Evolutionary conservation across 768 basidiomycete species (phyloP), one percentile per base, ranked within the genome.

Genomic region (Lactarius deliciosus): DNA sequence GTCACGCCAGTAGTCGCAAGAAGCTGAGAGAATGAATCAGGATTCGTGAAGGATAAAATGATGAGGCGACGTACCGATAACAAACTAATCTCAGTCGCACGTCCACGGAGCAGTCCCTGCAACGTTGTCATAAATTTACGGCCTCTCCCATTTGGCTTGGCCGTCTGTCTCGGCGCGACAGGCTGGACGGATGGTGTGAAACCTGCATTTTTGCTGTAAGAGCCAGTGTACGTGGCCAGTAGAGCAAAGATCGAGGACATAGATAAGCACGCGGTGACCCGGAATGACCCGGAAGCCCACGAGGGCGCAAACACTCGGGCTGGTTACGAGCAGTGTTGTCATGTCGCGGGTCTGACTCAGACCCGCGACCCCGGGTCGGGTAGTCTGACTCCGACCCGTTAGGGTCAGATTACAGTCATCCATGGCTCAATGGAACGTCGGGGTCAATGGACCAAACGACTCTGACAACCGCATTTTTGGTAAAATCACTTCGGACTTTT

Each of bases 301-400:
- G 25, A 98, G 80, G 8, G 93, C 92, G 72, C 94, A 94, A 40
- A 97, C 92, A n/a, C n/a, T n/a, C n/a, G n/a, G n/a, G n/a, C n/a
- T n/a, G n/a, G n/a, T n/a, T n/a, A n/a, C n/a, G n/a, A n/a, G n/a
- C n/a, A n/a, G n/a, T n/a, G n/a, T n/a, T n/a, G n/a, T n/a, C n/a
- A n/a, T n/a, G n/a, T n/a, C n/a, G n/a, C n/a, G n/a, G n/a, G n/a
- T n/a, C n/a, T n/a, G n/a, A n/a, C n/a, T n/a, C n/a, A n/a, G n/a
- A n/a, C n/a, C n/a, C n/a, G n/a, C n/a, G n/a, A n/a, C n/a, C n/a
- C n/a, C n/a, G n/a, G n/a, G n/a, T n/a, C n/a, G n/a, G n/a, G n/a
- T n/a, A n/a, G n/a, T n/a, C n/a, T n/a, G n/a, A n/a, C n/a, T n/a
- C n/a, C n/a, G n/a, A n/a, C n/a, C n/a, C n/a, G n/a, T n/a, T n/a